A percentile compares a stretch with the other conserved stretches of the same genome.
These are phyloP conservation scores for Firmiana major DNA, from an alignment of 345 rosid species.

Conservation along the genomic window DNA sequence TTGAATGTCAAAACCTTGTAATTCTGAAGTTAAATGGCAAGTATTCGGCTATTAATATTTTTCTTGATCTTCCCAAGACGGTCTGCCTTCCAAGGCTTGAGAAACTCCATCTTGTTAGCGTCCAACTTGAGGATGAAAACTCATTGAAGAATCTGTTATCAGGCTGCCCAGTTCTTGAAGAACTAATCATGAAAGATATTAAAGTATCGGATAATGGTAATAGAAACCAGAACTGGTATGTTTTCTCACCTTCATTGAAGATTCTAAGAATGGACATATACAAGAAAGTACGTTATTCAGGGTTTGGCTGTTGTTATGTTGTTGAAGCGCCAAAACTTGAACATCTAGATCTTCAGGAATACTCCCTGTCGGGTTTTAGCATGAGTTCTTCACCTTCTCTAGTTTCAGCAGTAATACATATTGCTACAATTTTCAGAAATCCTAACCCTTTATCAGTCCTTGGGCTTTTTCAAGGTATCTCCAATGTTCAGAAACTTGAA, in stretches of 20 bases:
- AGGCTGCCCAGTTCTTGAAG: background rate
- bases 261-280: background rate
- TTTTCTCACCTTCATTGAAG: background rate
- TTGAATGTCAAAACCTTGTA: background rate
- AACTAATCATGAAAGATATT: too few species aligned
- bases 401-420: background rate
- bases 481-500: background rate
- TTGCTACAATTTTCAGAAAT: background rate
- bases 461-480: background rate
- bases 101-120: background rate
- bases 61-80: background rate
- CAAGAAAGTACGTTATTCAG: rapidly evolving
- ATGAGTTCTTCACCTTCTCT: background rate
- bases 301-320: background rate
- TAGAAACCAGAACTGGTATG: background rate
- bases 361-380: background rate
- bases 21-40: background rate
- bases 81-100: constrained; percentile 8
- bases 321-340: background rate
- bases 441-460: background rate
- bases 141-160: background rate
- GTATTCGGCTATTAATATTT: background rate
- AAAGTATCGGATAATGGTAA: background rate
- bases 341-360: background rate
- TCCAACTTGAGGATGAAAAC: background rate